Evolutionary conservation across 2,329 filamentous ascomycete species (phyloP), one percentile per base, ranked within the genome.

Genomic region (Phyllosticta citriasiana): DNA sequence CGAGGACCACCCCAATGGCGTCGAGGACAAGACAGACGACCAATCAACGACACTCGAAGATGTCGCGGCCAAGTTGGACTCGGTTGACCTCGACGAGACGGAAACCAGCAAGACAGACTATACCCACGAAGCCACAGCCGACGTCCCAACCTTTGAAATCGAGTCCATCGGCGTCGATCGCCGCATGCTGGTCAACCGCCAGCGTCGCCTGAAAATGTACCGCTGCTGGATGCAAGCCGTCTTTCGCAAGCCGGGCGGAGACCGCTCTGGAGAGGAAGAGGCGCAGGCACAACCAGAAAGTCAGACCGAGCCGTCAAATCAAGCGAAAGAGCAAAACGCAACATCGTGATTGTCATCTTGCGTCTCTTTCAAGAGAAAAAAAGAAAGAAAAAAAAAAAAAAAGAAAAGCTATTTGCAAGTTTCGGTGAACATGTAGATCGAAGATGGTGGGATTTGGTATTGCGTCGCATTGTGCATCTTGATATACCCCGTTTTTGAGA

Each of bases 191-290:
- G 91, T 99, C 61, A 99, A 99, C 73, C 85, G 94, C 65, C 89
- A 92, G 60, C 84, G 87, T 69, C 88, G 91, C 76, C 79, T 96
- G 56, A 99, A 97, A 77, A 99, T 99, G 94, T 97, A 97, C 75
- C 85, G 94, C 64, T 97, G 93, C 78, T 99, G 94, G 91, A 84
- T 95, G 72, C 90, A 95, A 74, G 90, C 88, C 30, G 84, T 85
- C 3, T 95, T 94, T 73, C 84, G 81, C 69, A 93, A 92, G 77
- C 72, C 76, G 9, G 71, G 71, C 16, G 60, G 55, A 47, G 40
- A 47, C 16, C 40, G 40, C 40, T 47, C 40, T 16, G 40, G 40
- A 16, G 40, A 47, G 40, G 40, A 47, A 16, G 6, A 1, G 40
- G 6, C 40, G 40, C 40, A 47, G 6, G 35, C 35, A 22, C 19